Conservation (phyloP, 2,329 filamentous ascomycete species). For the Biscogniauxia mediterranea region DNA sequence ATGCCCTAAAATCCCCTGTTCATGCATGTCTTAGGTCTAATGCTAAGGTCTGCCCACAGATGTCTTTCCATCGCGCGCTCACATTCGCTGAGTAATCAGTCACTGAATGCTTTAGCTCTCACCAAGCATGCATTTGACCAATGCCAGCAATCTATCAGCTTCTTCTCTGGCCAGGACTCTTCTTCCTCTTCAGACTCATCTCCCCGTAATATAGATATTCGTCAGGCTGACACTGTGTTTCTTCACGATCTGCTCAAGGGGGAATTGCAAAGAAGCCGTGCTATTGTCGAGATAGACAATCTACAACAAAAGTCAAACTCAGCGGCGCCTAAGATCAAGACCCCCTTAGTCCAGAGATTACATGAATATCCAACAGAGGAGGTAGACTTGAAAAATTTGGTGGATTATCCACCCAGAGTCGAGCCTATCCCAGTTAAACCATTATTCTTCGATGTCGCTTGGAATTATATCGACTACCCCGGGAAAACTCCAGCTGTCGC, state of each 20-base stretch:
- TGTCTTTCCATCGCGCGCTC: conserved; percentile 83
- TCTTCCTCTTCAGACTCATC: conserved; percentile 34
- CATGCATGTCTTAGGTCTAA: conserved; percentile 4
- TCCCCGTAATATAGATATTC: conserved; percentile 69
- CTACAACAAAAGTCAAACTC: conserved; percentile 48
- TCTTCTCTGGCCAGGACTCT: conserved; percentile 41
- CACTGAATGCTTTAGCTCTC: conserved; percentile 80
- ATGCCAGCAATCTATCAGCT: conserved; percentile 48
- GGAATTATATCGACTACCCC: conserved; percentile 96
- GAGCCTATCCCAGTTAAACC: conserved; percentile 88
- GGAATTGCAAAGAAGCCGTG: conserved; percentile 77
- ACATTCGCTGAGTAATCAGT: conserved; percentile 70
- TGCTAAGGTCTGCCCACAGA: conserved; percentile 41
- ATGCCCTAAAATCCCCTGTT: conserved; percentile 31
- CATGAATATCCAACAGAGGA: conserved; percentile 70
- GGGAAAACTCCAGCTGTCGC: conserved; percentile 47
- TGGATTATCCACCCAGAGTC: conserved; percentile 82
- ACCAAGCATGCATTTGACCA: conserved; percentile 70
- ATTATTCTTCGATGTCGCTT: conserved; percentile 92
- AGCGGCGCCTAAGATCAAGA: conserved; percentile 43
- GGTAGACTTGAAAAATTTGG: conserved; percentile 75
- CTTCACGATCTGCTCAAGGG: conserved; percentile 64
- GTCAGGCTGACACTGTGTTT: conserved; percentile 53
- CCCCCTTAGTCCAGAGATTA: conserved; percentile 71
- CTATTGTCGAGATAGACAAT: conserved; percentile 78